These are phyloP conservation scores for Trametes versicolor DNA, from an alignment of 1,284 basidiomycete genomes.

Conservation along the genomic window DNA sequence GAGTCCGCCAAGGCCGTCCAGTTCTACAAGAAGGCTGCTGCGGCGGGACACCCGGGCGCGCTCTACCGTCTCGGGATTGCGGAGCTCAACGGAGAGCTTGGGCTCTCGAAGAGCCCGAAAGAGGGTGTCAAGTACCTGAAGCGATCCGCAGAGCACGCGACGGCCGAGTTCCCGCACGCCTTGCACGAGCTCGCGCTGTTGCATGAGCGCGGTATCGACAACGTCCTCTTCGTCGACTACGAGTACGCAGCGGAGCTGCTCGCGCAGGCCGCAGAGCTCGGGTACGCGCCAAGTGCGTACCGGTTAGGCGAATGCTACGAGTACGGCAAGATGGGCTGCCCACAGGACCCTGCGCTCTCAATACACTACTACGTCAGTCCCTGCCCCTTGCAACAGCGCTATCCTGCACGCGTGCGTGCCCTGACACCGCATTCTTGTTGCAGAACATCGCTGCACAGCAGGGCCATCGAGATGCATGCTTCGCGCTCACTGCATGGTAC, in stretches of 20 bases:
- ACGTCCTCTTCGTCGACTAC: slow-evolving; percentile 95
- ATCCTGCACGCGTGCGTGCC: slow-evolving; percentile 13
- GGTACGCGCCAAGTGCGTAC: slow-evolving; percentile 96
- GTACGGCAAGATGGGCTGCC: slow-evolving; percentile 98
- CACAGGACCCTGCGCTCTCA: slow-evolving; percentile 95
- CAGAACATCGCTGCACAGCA: slow-evolving; percentile 99
- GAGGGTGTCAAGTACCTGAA: slow-evolving; percentile 99
- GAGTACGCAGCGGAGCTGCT: slow-evolving; percentile 96
- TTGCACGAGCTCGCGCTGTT: slow-evolving; percentile 95
- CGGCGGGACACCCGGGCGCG: slow-evolving; percentile 91
- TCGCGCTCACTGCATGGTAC: slow-evolving; percentile 99
- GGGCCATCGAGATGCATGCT: slow-evolving; percentile 96
- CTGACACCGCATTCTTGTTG: slow-evolving; percentile 23
- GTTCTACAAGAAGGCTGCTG: slow-evolving; percentile 95
- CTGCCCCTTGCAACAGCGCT: slow-evolving; percentile 27
- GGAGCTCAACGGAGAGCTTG: slow-evolving; percentile 96
- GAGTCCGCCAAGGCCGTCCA: slow-evolving; percentile 93
- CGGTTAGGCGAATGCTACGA: slow-evolving; percentile 98
- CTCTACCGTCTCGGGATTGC: slow-evolving; percentile 97
- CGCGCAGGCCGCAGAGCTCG: slow-evolving; percentile 94
- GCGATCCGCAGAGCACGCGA: slow-evolving; percentile 93
- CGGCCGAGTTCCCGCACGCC: slow-evolving; percentile 95
- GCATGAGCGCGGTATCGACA: slow-evolving; percentile 95
- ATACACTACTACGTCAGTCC: slow-evolving; percentile 96
- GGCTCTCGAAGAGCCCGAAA: slow-evolving; percentile 86